A percentile compares a stretch with the other conserved stretches of the same genome.
phyloP scores from a whole-genome alignment of 2,329 filamentous ascomycete genomes.

The Trichoderma atroviride region DNA sequence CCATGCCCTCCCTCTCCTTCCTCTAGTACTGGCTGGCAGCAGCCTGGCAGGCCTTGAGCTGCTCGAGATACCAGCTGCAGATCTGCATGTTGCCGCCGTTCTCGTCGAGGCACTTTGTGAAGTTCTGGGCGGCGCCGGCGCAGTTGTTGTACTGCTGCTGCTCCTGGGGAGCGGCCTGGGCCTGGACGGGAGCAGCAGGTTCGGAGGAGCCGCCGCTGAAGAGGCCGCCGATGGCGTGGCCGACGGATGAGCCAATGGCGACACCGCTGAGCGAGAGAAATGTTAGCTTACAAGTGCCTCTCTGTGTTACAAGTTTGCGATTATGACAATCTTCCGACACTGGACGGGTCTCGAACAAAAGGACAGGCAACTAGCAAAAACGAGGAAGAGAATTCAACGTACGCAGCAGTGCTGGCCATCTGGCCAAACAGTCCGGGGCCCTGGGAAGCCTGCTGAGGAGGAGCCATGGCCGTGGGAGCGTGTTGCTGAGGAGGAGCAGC shows the following conservation, averaged over 20 bases:
- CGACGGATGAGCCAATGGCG: constrained; percentile 91
- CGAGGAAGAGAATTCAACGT: constrained; percentile 49
- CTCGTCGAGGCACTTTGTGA: constrained; percentile 96
- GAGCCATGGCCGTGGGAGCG: constrained; percentile 51
- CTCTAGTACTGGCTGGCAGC: constrained; percentile 71
- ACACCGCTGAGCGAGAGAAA: constrained; percentile 70
- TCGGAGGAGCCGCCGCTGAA: constrained; percentile 75
- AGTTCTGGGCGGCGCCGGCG: constrained; percentile 76
- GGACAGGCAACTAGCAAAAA: neutral
- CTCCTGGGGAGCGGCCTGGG: constrained; percentile 48
- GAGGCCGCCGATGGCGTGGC: constrained; percentile 88
- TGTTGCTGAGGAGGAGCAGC: constrained; percentile 56
- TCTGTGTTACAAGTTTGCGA: neutral
- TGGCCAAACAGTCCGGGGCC: constrained; percentile 90
- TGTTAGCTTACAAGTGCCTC: neutral
- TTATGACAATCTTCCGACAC: neutral
- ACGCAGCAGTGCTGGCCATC: constrained; percentile 98
- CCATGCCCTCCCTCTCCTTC: constrained; percentile 7
- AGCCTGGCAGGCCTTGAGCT: constrained; percentile 87
- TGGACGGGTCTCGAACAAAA: neutral
- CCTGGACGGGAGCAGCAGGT: constrained; percentile 50
- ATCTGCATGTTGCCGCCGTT: constrained; percentile 92
- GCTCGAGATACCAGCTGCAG: constrained; percentile 97
- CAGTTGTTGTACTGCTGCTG: constrained; percentile 68
- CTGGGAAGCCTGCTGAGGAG: constrained; percentile 55